Conservation (phyloP, 768 basidiomycete species). For the Strobilomyces echinocephalus region DNA sequence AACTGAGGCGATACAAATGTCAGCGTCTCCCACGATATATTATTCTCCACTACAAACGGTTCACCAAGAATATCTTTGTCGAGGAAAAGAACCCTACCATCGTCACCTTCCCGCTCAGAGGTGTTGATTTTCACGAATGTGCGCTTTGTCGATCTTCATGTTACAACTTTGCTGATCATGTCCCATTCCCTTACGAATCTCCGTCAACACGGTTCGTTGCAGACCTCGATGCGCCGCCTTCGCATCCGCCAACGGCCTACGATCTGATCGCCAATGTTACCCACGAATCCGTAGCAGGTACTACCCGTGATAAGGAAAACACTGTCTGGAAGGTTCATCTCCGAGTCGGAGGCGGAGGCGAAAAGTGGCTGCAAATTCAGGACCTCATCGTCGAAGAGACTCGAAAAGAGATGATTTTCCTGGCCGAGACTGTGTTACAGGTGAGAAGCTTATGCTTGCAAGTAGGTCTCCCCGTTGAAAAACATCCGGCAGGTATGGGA, state of each 20-base stretch:
- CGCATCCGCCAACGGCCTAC: slow-evolving; percentile 66
- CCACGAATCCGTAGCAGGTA: slow-evolving; percentile 93
- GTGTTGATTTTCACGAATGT: slow-evolving; percentile 92
- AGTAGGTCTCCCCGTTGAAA: slow-evolving; percentile 9
- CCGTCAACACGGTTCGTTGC: slow-evolving; percentile 16
- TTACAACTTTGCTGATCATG: slow-evolving; percentile 18
- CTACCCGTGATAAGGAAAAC: slow-evolving; percentile 85
- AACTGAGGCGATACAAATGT: slow-evolving; percentile 85
- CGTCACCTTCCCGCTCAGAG: slow-evolving; percentile 92
- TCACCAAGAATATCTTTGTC: slow-evolving; percentile 93
- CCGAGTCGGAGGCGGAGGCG: slow-evolving; percentile 69
- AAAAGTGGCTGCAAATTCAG: slow-evolving; percentile 96
- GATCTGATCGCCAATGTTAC: slow-evolving; percentile 95
- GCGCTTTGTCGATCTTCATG: slow-evolving; percentile 34
- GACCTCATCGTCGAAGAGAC: slow-evolving; percentile 95
- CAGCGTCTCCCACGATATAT: slow-evolving; percentile 87
- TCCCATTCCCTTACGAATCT: slow-evolving; percentile 23
- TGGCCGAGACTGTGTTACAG: slow-evolving; percentile 96
- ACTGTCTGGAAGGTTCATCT: slow-evolving; percentile 93
- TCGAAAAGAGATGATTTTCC: slow-evolving; percentile 95
- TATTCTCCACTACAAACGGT: slow-evolving; percentile 92
- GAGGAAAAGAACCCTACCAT: slow-evolving; percentile 99
- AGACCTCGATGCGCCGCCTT: slow-evolving; percentile 75
- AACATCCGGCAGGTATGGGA: slow-evolving; percentile 54
- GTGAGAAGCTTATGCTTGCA: slow-evolving; percentile 36